Conservation (phyloP, 129 eudicot genomes). For the Tagetes patula region DNA sequence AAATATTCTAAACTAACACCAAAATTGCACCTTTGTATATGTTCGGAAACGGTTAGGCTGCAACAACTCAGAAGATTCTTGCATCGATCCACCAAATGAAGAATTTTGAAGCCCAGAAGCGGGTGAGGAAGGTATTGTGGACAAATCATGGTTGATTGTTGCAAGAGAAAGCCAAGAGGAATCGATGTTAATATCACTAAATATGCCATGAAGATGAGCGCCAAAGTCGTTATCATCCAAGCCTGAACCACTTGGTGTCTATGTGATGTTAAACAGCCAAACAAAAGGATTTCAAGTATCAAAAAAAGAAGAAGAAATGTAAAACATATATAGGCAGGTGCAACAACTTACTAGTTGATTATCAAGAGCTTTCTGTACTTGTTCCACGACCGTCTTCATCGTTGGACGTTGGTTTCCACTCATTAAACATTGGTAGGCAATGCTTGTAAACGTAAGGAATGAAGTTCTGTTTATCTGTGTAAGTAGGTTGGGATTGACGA, state of each 20-base stretch:
- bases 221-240: background rate
- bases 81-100: too few relatives aligned
- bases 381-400: slow-evolving; percentile 5
- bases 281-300: background rate
- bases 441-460: background rate
- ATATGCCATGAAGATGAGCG: background rate
- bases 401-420: slow-evolving; percentile 5
- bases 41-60: too few relatives aligned
- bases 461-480: background rate
- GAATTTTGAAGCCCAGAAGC: too few relatives aligned
- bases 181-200: too few relatives aligned
- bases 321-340: background rate
- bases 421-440: slow-evolving; percentile 20
- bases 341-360: slow-evolving; percentile 4
- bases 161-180: too few relatives aligned
- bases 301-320: background rate
- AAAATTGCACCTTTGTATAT: too few relatives aligned
- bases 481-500: background rate
- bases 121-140: too few relatives aligned
- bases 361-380: slow-evolving; percentile 7
- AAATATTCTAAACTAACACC: too few relatives aligned
- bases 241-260: background rate
- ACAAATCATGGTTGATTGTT: too few relatives aligned
- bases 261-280: background rate
- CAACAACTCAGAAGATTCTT: too few relatives aligned